Percentiles rank a stretch among this genome's conserved stretches.
Conservation (phyloP, 768 basidiomycete genomes). For the Leucocoprinus sp. region DNA sequence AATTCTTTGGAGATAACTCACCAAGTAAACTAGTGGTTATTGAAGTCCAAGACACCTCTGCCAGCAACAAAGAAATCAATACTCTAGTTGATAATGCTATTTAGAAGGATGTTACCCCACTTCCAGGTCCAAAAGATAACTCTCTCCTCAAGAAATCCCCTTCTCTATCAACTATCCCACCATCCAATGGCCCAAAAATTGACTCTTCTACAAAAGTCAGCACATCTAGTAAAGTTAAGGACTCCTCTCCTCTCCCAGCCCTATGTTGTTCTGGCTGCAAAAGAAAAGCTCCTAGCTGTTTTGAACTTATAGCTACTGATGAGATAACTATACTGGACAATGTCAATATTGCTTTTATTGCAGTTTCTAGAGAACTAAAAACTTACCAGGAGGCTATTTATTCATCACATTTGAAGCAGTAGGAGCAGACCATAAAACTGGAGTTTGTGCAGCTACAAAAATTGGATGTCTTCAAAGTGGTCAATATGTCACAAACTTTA, state of each 20-base stretch:
- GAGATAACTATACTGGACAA: neutral
- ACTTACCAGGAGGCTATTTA: neutral
- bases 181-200: too few relatives aligned
- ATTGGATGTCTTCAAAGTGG: constrained; percentile 8
- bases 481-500: constrained; percentile 1
- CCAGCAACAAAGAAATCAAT: neutral
- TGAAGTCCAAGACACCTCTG: neutral
- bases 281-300: neutral
- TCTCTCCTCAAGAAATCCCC: neutral
- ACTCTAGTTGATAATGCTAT: neutral
- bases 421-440: constrained; percentile 11
- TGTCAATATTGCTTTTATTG: neutral
- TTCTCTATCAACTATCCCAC: too few relatives aligned
- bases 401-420: constrained; percentile 3
- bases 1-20: neutral
- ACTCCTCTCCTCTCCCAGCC: too few relatives aligned
- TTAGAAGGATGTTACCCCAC: neutral
- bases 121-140: neutral
- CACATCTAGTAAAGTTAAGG: too few relatives aligned
- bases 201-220: too few relatives aligned
- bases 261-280: neutral
- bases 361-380: neutral
- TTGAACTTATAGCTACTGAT: neutral
- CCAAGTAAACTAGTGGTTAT: constrained; percentile 1
- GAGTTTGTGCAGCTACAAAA: constrained; percentile 10